A percentile compares a stretch with the other conserved stretches of the same genome.
Conservation (phyloP, 23 red algal genomes). For the Gracilaria vermiculophylla region DNA sequence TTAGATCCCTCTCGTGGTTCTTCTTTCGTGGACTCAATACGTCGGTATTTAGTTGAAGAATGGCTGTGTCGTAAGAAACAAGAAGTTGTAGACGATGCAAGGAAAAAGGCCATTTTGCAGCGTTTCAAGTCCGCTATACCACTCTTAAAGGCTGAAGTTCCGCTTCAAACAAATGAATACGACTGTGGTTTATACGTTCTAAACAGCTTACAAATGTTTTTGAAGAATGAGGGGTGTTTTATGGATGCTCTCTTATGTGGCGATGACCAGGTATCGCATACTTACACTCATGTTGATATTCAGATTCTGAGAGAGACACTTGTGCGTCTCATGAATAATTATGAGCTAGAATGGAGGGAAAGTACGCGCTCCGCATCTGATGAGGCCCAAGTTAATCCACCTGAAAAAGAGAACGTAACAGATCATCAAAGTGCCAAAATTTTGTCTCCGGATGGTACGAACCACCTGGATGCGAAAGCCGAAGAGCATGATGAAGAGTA, state of each 20-base stretch:
- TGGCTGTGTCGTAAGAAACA: conserved; percentile 57
- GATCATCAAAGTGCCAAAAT: not conserved
- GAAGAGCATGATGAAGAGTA: not conserved
- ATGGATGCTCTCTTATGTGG: conserved; percentile 24
- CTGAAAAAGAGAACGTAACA: not conserved
- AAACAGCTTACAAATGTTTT: conserved; percentile 67
- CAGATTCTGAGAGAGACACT: conserved; percentile 19
- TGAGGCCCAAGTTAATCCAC: not conserved
- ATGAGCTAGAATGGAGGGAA: conserved; percentile 41
- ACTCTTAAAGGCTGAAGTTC: conserved; percentile 51
- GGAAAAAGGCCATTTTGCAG: not conserved
- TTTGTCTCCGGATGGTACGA: not conserved
- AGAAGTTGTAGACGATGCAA: not conserved
- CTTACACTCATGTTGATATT: conserved; percentile 40
- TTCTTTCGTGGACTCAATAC: conserved; percentile 29
- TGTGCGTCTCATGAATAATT: conserved; percentile 30
- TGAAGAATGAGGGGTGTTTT: conserved; percentile 41
- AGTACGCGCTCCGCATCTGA: not conserved
- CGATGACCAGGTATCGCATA: conserved; percentile 22
- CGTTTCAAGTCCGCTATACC: conserved; percentile 20
- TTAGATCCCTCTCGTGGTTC: conserved; percentile 40
- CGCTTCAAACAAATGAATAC: conserved; percentile 89
- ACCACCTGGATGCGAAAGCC: not conserved
- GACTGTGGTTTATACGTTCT: conserved; percentile 90
- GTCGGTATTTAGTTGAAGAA: conserved; percentile 69